Evolutionary conservation across 2,329 filamentous ascomycete genomes (phyloP), one percentile per base, ranked within the genome.

Genomic region (Hypocrella siamensis): DNA sequence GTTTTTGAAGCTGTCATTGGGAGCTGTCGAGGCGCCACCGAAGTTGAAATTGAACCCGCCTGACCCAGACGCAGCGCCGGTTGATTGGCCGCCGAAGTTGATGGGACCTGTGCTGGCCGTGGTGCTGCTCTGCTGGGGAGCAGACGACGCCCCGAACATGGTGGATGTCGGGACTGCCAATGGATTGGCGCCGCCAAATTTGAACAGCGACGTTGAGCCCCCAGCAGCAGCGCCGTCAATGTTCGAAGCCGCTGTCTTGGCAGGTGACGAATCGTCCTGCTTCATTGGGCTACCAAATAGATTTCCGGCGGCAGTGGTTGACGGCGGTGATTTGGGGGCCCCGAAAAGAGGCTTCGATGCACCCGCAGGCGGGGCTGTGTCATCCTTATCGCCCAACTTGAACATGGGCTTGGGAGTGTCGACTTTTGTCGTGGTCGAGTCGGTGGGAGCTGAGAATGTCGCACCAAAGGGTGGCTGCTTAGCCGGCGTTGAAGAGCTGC

Each of bases 281-380:
- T 62, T 61, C 44, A 64, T 57, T 12, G 54, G 54, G 32, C 57
- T 59, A 19, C 54, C 53, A 40, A 66, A 63, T 37, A 54, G 35
- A 15, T 50, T 43, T 32, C 36, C 42, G 5, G 43, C 32, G 15
- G 46, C 31, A 24, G 44, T 31, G 6, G 47, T 42, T 27, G 45
- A 33, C 5, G 50, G 37, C 5, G 51, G 48, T 18, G 56, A 54
- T 35, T 52, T 54, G 18, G 53, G 47, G 7, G 49, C 42, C 11
- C 49, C 51, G 33, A 63, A 62, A 11, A 58, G 38, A 11, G 57
- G 51, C 41, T 58, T 60, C 11, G 47, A 31, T 15, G 43, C 32
- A 5, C 40, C 11, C 44, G 38, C 28, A 44, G 40, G 15, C 16
- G 44, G 46, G 25, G 51, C 51, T 2, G 51, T 22, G 30, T 41